These are phyloP conservation scores for Dactylis glomerata DNA, from an alignment of 176 grass and related monocot species.

Conservation along the genomic window DNA sequence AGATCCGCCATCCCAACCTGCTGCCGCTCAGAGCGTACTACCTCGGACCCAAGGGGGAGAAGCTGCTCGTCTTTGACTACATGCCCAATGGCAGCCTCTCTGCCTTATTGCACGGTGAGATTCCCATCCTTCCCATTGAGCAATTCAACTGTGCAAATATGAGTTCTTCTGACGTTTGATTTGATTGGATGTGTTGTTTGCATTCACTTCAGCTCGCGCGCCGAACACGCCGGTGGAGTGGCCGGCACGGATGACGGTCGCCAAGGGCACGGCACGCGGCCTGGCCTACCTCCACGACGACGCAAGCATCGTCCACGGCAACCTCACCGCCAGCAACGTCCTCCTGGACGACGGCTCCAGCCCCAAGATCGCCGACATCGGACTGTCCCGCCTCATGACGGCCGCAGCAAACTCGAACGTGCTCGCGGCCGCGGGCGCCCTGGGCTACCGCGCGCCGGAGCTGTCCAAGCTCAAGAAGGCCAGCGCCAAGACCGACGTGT, in stretches of 20 bases:
- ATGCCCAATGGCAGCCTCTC: slow-evolving; percentile 31
- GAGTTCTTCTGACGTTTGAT: background rate
- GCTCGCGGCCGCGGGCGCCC: slow-evolving; percentile 49
- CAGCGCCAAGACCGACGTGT: slow-evolving; percentile 69
- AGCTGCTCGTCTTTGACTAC: slow-evolving; percentile 21
- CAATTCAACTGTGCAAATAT: background rate
- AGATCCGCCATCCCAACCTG: slow-evolving; percentile 29
- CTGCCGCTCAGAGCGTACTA: slow-evolving; percentile 19
- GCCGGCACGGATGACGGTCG: slow-evolving; percentile 54
- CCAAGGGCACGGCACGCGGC: slow-evolving; percentile 62
- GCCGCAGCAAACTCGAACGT: slow-evolving; percentile 60
- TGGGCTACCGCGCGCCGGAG: slow-evolving; percentile 79
- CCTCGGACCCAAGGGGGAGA: slow-evolving; percentile 19
- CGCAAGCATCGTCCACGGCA: slow-evolving; percentile 61
- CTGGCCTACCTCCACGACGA: slow-evolving; percentile 65
- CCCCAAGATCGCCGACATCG: slow-evolving; percentile 68
- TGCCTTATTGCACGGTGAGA: slow-evolving; percentile 10
- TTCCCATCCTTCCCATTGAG: background rate
- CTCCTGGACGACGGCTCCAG: slow-evolving; percentile 52
- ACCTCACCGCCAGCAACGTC: slow-evolving; percentile 73
- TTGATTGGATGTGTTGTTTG: background rate
- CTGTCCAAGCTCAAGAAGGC: slow-evolving; percentile 87
- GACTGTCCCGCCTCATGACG: slow-evolving; percentile 80
- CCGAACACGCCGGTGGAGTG: slow-evolving; percentile 58
- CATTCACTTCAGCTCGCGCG: slow-evolving; percentile 33